phyloP scores from a whole-genome alignment of 371 early-diverging fungal genomes.

The Catenaria anguillulae region DNA sequence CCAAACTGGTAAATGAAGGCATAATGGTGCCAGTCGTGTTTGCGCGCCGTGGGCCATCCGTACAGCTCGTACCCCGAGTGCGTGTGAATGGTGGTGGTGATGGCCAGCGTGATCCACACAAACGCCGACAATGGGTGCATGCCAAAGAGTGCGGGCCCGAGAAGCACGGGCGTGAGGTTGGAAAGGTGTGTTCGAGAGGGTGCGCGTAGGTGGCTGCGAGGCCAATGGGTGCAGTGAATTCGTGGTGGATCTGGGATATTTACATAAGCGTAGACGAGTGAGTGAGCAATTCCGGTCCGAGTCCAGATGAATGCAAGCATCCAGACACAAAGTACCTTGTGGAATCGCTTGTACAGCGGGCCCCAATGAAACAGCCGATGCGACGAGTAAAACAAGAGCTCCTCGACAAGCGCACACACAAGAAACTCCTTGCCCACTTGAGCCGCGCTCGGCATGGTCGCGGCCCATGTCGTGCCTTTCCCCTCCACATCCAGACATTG shows the following conservation, averaged over 20 bases:
- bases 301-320: no score
- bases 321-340: no score
- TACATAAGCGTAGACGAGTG: no score
- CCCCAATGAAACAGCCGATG: conserved; percentile 36
- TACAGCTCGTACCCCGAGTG: conserved; percentile 48
- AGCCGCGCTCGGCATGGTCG: conserved; percentile 16
- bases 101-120: conserved; percentile 34
- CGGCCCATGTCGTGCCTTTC: conserved; percentile 11
- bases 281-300: no score
- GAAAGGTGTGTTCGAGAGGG: conserved; percentile 37
- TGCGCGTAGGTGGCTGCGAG: conserved; percentile 33
- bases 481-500: conserved; percentile 10
- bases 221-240: conserved; percentile 20
- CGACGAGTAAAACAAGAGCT: conserved; percentile 41
- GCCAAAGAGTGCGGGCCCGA: conserved; percentile 31
- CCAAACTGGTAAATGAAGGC: conserved; percentile 48
- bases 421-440: conserved; percentile 22
- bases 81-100: conserved; percentile 41
- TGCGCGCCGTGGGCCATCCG: conserved; percentile 28
- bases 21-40: conserved; percentile 53
- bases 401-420: conserved; percentile 36
- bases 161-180: conserved; percentile 32
- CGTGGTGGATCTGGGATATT: conserved; percentile 43
- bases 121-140: conserved; percentile 35
- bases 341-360: conserved; percentile 30